phyloP scores from a whole-genome alignment of 164 flowering plant species.

The Hamamelis virginiana region DNA sequence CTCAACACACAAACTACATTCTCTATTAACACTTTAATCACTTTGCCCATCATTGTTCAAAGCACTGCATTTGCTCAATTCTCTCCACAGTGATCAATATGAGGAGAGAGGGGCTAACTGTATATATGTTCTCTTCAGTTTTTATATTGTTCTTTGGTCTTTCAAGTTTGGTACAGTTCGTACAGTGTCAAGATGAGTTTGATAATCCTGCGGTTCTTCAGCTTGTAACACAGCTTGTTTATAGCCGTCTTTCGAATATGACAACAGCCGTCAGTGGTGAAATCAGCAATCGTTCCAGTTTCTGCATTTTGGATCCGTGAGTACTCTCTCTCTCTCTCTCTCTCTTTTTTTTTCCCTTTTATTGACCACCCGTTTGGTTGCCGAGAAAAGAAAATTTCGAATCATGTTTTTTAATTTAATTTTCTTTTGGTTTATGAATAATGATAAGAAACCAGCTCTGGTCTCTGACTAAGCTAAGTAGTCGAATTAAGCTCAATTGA shows the following conservation, averaged over 20 bases:
- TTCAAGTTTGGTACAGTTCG: conserved; percentile 15
- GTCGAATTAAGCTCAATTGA: not conserved
- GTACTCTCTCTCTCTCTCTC: conserved; percentile 1
- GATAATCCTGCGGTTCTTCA: conserved; percentile 33
- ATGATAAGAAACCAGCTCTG: no score
- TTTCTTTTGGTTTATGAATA: no score
- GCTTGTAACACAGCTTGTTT: conserved; percentile 25
- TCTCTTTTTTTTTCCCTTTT: not conserved
- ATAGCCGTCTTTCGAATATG: conserved; percentile 29
- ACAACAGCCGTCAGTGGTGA: conserved; percentile 20
- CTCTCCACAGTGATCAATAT: no score
- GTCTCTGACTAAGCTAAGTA: no score
- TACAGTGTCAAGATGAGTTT: conserved; percentile 23
- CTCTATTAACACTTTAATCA: no score
- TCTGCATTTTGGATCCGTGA: conserved; percentile 45
- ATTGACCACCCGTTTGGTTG: conserved; percentile 2
- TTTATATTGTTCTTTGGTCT: conserved; percentile 4
- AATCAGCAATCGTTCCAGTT: conserved; percentile 18
- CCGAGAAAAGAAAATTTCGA: conserved; percentile 6
- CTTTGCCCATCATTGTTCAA: no score
- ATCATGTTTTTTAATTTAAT: no score
- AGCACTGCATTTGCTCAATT: no score
- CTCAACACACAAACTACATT: no score
- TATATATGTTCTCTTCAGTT: not conserved
- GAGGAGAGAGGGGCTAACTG: not conserved